Base-by-base conservation (phyloP, 805 yeast species). In the Nakazawaea ambrosiae region DNA sequence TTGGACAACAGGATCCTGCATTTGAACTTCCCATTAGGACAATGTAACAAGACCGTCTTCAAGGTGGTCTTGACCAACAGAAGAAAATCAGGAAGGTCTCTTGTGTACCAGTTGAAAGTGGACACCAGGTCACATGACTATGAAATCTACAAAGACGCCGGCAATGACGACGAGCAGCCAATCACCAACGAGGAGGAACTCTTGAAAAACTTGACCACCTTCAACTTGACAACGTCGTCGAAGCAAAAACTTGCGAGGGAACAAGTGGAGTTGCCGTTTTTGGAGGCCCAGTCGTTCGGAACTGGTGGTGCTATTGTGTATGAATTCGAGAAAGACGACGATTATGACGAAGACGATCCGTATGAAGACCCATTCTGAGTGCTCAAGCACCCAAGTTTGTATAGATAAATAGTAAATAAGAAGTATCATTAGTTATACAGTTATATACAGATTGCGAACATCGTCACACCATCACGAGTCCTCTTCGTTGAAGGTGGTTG, bases 311-410 rank as follows among this genome's bases (percentile, higher is more conserved):
- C 98, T 1, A 89, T 92, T 47, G 95, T 90, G 4, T 90, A 90
- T 53, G 92, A 92, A 53, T 92, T 79, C 54, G 97, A 92, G 51
- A 86, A 89, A 53, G 97, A 90, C 57, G 98, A 90, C 55, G 98
- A 90, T 57, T 90, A 89, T 53, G 98, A 90, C 53, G 98, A 90
- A 56, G 97, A 92, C 49, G 98, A 90, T 58, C 97, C 97, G 0
- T 90, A 80, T 52, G 98, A 90, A 55, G 97, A 90, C 53, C 97
- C 97, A 5, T 88, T 87, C 52, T 88, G 58, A 57, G 26, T 14
- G n/a, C n/a, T n/a, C n/a, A n/a, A n/a, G n/a, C n/a, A n/a, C n/a
- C n/a, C n/a, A n/a, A 15, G 12, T 27, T 22, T 39, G 34, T 27
- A 35, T 27, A 9, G 8, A 11, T 23, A 23, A 9, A 23, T 23